Evolutionary conservation across 306 rosid genomes (phyloP).

Genomic region (Prunus dulcis): DNA sequence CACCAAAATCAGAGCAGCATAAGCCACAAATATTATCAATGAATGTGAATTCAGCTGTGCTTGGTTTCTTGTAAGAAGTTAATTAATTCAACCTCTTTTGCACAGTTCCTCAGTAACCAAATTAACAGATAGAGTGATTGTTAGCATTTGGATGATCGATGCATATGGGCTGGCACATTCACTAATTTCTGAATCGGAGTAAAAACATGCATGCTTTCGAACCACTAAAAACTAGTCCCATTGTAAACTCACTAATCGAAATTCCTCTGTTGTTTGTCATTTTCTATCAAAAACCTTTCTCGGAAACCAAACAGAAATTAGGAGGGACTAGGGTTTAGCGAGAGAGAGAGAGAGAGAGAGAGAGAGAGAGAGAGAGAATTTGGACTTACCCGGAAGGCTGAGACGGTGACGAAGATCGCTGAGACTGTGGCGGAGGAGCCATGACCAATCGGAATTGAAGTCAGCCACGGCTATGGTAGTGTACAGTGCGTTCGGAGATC

Average conservation of each 20-base stretch:
- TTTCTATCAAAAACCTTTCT: neutral
- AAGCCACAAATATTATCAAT: neutral
- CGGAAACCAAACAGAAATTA: conserved; percentile 7
- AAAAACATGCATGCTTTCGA: neutral
- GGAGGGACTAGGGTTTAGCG: conserved; percentile 10
- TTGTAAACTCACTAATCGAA: neutral
- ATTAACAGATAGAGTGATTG: neutral
- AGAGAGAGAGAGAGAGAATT: conserved; percentile 7
- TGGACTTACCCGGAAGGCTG: conserved; percentile 90
- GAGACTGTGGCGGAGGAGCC: conserved; percentile 89
- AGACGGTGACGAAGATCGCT: conserved; percentile 90
- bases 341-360: neutral
- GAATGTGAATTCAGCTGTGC: neutral
- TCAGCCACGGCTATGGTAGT: conserved; percentile 7
- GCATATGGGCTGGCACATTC: neutral
- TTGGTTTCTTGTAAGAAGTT: neutral
- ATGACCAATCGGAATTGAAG: conserved; percentile 39
- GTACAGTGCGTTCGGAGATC: conserved; percentile 23
- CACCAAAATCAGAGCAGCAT: neutral
- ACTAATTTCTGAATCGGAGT: conserved; percentile 1
- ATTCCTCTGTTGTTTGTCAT: neutral
- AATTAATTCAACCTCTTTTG: neutral
- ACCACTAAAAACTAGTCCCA: neutral
- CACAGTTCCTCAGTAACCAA: neutral
- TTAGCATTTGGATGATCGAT: neutral